These are phyloP conservation scores for Aspergillus jensenii DNA, from an alignment of 2,329 filamentous ascomycete species.

Conservation along the genomic window DNA sequence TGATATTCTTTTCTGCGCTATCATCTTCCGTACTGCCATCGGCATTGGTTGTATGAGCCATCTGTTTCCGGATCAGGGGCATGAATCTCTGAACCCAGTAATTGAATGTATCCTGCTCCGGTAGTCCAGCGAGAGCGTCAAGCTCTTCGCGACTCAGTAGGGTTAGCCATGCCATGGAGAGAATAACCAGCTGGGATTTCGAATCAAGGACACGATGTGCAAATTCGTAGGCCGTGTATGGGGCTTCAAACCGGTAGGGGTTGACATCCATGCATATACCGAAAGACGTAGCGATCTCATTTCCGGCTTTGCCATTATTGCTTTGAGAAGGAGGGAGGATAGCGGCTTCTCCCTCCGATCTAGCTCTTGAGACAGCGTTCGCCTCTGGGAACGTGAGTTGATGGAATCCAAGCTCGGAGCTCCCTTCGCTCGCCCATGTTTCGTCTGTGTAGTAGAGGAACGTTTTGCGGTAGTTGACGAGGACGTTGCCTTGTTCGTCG, in stretches of 20 bases:
- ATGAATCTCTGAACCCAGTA: conserved; percentile 64
- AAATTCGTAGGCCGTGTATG: conserved; percentile 62
- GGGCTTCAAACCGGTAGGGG: conserved; percentile 60
- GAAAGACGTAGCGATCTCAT: conserved; percentile 41
- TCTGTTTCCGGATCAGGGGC: conserved; percentile 45
- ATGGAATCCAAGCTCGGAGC: conserved; percentile 32
- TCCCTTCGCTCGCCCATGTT: conserved; percentile 60
- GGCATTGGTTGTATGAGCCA: conserved; percentile 27
- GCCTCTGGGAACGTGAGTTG: conserved; percentile 18
- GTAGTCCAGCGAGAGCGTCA: conserved; percentile 40
- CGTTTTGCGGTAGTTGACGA: conserved; percentile 63
- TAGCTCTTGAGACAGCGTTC: not conserved
- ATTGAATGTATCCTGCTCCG: conserved; percentile 60
- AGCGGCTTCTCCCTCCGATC: not conserved
- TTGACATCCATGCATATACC: conserved; percentile 61
- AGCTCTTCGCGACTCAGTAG: conserved; percentile 51
- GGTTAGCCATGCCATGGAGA: conserved; percentile 66
- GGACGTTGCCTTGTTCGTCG: conserved; percentile 52
- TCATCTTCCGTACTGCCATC: conserved; percentile 18
- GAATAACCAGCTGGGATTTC: conserved; percentile 53
- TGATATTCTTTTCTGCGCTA: conserved; percentile 31
- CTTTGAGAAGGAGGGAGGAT: not conserved
- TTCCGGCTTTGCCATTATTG: not conserved
- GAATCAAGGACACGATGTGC: conserved; percentile 53
- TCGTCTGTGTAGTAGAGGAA: conserved; percentile 69